A percentile compares a stretch with the other conserved stretches of the same genome.
These are phyloP conservation scores for Huntiella moniliformis DNA, from an alignment of 2,329 filamentous ascomycete genomes.

Conservation along the genomic window DNA sequence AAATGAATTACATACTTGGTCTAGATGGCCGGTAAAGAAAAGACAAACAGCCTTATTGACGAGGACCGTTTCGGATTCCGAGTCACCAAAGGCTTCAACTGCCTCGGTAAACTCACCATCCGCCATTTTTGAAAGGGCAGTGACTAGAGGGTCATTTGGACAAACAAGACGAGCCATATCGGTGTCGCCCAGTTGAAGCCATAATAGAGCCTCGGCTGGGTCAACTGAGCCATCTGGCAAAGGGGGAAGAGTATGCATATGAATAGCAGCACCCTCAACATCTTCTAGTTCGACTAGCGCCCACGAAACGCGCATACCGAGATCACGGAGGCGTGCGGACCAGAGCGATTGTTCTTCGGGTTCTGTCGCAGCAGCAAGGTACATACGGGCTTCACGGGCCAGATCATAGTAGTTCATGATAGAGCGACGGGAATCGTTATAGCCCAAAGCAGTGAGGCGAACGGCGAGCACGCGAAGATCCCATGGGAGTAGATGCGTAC, in stretches of 20 bases:
- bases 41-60: conserved; percentile 75
- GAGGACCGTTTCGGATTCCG: conserved; percentile 46
- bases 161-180: conserved; percentile 36
- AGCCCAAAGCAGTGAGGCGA: conserved; percentile 67
- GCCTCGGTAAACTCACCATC: conserved; percentile 47
- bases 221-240: conserved; percentile 23
- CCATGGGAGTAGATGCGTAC: conserved; percentile 64
- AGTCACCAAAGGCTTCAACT: conserved; percentile 19
- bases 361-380: conserved; percentile 28
- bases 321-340: conserved; percentile 52
- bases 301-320: conserved; percentile 49
- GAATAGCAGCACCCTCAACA: conserved; percentile 55
- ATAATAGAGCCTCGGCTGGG: conserved; percentile 44
- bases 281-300: conserved; percentile 77
- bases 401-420: conserved; percentile 87
- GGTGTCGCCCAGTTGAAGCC: conserved; percentile 62
- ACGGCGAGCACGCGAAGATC: conserved; percentile 66
- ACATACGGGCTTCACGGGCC: conserved; percentile 53
- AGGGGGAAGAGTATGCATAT: conserved; percentile 41
- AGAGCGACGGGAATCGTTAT: conserved; percentile 63
- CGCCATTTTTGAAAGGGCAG: conserved; percentile 58
- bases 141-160: conserved; percentile 30
- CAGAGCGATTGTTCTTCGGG: conserved; percentile 45
- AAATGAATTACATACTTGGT: conserved; percentile 33
- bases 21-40: conserved; percentile 61